Base-by-base conservation (phyloP, 345 rosid genomes). In the Acer saccharum region DNA sequence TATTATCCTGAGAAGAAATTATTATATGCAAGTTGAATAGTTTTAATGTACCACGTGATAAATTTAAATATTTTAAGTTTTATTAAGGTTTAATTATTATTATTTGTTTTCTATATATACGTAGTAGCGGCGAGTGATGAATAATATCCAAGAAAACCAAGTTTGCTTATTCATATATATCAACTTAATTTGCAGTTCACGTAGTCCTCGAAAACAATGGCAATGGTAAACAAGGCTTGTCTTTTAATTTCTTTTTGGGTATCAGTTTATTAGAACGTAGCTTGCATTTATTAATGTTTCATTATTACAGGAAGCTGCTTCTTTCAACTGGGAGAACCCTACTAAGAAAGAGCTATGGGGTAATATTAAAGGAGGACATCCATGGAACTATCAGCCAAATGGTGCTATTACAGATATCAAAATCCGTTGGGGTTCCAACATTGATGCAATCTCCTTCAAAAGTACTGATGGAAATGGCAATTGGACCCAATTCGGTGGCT, bases 371-470 rank as follows among this genome's bases (percentile, higher is more conserved):
- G 29, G 29, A 0, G 13, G 13, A n/a, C 21, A 6, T 3, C 13
- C 1, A n/a, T 61, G 65, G 21, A 32, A 8, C 35, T 70, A 4
- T 57, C 16, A 46, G 17, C 35, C 73, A 10, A 23, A 67, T 1
- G 61, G 60, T 23, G 29, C 27, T 17, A 50, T 70, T 48, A 70
- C 60, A 21, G 43, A 50, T 41, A 50, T 50, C 11, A 50, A 21
- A 2, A 48, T 69, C 7, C 23, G 54, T 7, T 29, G 44, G 32
- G 39, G 20, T 16, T 1, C 20, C 6, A 14, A 3, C 3, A 70
- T 70, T 7, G 73, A 48, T 48, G 20, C 73, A 21, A 10, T 70
- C 43, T n/a, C 50, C 20, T 70, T 70, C 61, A 70, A 21, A 21
- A 50, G 21, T 18, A 20, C 0, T 1, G 23, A 66, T 66, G 69